Conservation (phyloP, 2,329 filamentous ascomycete genomes). For the Didymella pomorum region DNA sequence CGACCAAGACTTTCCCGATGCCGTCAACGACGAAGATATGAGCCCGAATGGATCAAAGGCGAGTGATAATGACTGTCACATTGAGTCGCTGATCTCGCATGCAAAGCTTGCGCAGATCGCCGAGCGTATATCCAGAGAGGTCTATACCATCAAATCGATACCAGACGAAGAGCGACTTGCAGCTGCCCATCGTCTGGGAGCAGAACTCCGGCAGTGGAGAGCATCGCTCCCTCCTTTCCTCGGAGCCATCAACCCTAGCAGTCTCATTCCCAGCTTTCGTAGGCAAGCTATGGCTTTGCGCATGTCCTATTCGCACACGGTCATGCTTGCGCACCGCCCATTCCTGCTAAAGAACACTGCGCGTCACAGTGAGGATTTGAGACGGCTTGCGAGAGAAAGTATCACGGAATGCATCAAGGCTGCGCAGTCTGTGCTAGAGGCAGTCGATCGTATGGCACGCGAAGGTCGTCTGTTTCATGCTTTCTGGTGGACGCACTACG, state of each 20-base stretch:
- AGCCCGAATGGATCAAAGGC: conserved; percentile 51
- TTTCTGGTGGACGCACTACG: conserved; percentile 60
- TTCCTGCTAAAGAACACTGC: conserved; percentile 36
- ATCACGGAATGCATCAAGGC: conserved; percentile 55
- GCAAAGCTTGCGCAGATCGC: conserved; percentile 51
- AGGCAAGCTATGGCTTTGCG: conserved; percentile 44
- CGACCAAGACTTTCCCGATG: conserved; percentile 65
- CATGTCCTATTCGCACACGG: conserved; percentile 46
- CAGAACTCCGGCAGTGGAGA: conserved; percentile 48
- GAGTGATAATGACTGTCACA: conserved; percentile 57
- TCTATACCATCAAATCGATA: conserved; percentile 46
- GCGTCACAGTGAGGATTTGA: conserved; percentile 30
- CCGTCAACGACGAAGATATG: conserved; percentile 66
- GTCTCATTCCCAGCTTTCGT: conserved; percentile 56
- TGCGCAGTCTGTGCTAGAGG: conserved; percentile 49
- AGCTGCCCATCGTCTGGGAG: conserved; percentile 51
- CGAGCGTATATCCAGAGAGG: conserved; percentile 42
- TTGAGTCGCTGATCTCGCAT: conserved; percentile 59
- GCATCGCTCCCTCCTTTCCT: conserved; percentile 54
- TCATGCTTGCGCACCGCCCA: conserved; percentile 48
- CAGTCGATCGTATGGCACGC: conserved; percentile 51
- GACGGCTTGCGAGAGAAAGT: conserved; percentile 47
- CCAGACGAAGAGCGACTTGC: conserved; percentile 48
- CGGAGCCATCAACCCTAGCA: conserved; percentile 55
- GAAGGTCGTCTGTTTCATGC: conserved; percentile 53